phyloP scores from a whole-genome alignment of 2,329 filamentous ascomycete genomes.

The Whalleya microplaca region DNA sequence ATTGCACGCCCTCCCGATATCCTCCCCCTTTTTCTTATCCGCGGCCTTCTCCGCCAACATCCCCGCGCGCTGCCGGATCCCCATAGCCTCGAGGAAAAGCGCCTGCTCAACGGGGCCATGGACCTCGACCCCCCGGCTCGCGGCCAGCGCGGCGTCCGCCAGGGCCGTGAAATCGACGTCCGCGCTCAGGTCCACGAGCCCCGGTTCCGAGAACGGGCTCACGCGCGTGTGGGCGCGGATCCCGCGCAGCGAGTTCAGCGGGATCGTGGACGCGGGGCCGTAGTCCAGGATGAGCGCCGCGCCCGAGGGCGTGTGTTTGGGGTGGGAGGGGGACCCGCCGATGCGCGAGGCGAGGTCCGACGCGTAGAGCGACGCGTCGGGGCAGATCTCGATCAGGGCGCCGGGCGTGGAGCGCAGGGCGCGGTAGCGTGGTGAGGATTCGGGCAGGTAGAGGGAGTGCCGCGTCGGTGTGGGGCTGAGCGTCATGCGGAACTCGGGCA shows the following conservation, averaged over 20 bases:
- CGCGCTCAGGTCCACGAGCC: constrained; percentile 84
- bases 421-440: constrained; percentile 78
- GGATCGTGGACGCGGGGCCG: constrained; percentile 76
- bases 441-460: constrained; percentile 83
- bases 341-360: constrained; percentile 84
- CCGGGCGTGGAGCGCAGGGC: constrained; percentile 68
- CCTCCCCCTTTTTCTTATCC: constrained; percentile 53
- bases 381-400: constrained; percentile 86
- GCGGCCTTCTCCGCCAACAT: constrained; percentile 59
- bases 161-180: constrained; percentile 93
- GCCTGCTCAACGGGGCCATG: constrained; percentile 91
- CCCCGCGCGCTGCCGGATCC: constrained; percentile 76
- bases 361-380: constrained; percentile 80
- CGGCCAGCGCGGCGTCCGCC: constrained; percentile 77
- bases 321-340: constrained; percentile 54
- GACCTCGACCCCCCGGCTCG: constrained; percentile 82
- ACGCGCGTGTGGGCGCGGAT: constrained; percentile 78
- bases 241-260: constrained; percentile 86
- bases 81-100: constrained; percentile 78
- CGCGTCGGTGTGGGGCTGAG: constrained; percentile 76
- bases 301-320: constrained; percentile 70
- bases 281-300: constrained; percentile 97
- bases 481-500: constrained; percentile 86
- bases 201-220: constrained; percentile 78
- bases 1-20: constrained; percentile 76